These are phyloP conservation scores for Colletotrichum paranaense DNA, from an alignment of 2,329 filamentous ascomycete genomes.

Conservation along the genomic window DNA sequence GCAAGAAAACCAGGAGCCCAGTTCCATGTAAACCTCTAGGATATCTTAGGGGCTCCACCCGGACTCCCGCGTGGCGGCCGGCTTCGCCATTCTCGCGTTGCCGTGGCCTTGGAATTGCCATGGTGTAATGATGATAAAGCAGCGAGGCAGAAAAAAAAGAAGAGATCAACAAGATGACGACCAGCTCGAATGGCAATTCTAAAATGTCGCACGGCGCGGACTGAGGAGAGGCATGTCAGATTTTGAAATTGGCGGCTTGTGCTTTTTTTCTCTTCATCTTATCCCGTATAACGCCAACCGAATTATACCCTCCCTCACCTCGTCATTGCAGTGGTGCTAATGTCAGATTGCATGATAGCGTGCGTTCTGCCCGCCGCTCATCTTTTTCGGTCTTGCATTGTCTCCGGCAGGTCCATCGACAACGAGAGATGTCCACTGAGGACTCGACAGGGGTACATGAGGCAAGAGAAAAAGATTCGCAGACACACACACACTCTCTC, in stretches of 20 bases:
- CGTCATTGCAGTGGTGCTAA: not conserved
- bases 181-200: not conserved
- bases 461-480: conserved; percentile 1
- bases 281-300: not conserved
- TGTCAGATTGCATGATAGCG: conserved; percentile 22
- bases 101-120: not conserved
- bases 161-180: not conserved
- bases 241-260: not conserved
- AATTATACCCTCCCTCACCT: not conserved
- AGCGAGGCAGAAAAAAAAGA: not conserved
- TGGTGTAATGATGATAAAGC: not conserved
- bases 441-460: not conserved
- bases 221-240: not conserved
- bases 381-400: not conserved
- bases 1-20: not conserved
- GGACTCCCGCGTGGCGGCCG: not conserved
- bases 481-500: not conserved
- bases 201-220: not conserved
- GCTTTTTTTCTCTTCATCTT: conserved; percentile 4
- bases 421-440: not conserved
- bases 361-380: conserved; percentile 8
- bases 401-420: not conserved
- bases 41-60: not conserved
- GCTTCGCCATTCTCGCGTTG: not conserved
- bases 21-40: not conserved